phyloP scores from a whole-genome alignment of 2,329 filamentous ascomycete species.

The Phoma herbarum region DNA sequence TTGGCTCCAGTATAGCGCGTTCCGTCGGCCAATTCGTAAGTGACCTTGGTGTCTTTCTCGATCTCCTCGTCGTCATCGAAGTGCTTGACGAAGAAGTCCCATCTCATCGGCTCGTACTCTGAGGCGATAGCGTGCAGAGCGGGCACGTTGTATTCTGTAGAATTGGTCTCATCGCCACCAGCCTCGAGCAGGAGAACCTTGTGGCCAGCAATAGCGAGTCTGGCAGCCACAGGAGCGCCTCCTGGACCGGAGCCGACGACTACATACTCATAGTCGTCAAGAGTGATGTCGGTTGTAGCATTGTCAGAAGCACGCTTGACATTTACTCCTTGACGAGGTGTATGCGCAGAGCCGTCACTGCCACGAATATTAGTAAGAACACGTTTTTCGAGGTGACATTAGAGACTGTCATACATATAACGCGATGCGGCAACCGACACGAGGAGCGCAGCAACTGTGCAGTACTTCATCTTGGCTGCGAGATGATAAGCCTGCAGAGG shows the following conservation, averaged over 20 bases:
- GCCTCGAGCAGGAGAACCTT: slow-evolving; percentile 67
- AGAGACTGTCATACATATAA: slow-evolving; percentile 25
- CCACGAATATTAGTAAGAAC: slow-evolving; percentile 6
- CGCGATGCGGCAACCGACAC: slow-evolving; percentile 17
- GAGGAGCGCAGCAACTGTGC: slow-evolving; percentile 21
- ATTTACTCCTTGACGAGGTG: slow-evolving; percentile 28
- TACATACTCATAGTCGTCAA: slow-evolving; percentile 64
- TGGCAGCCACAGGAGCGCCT: slow-evolving; percentile 65
- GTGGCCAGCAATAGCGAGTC: slow-evolving; percentile 65
- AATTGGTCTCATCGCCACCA: slow-evolving; percentile 63
- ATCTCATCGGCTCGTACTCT: slow-evolving; percentile 63
- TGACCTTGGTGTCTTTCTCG: slow-evolving; percentile 64
- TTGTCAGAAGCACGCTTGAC: slow-evolving; percentile 30
- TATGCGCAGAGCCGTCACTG: slow-evolving; percentile 35
- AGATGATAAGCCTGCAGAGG: not conserved
- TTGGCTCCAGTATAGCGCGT: slow-evolving; percentile 60
- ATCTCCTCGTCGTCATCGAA: slow-evolving; percentile 62
- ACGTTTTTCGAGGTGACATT: not conserved
- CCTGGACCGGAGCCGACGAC: slow-evolving; percentile 68
- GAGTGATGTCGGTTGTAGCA: slow-evolving; percentile 20
- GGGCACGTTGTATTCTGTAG: slow-evolving; percentile 60
- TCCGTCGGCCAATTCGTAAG: slow-evolving; percentile 49
- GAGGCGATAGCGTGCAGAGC: slow-evolving; percentile 62
- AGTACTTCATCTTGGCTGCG: not conserved
- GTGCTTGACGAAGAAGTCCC: slow-evolving; percentile 70